Conservation (phyloP, 495 filamentous ascomycete genomes). For the Cercophora newfieldiana region DNA sequence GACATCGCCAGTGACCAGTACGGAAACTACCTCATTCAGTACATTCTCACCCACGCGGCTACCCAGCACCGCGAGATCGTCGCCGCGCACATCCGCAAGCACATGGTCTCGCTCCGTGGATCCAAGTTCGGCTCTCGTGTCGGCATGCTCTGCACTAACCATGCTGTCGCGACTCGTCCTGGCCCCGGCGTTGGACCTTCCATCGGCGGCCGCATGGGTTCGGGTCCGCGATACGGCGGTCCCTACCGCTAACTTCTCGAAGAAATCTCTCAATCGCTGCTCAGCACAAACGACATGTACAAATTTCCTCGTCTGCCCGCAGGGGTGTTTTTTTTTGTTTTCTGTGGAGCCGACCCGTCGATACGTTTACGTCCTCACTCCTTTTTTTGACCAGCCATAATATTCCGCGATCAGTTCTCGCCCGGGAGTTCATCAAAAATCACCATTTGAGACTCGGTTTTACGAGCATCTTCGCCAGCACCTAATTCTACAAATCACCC, state of each 20-base stretch:
- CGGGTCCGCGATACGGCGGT: conserved; percentile 50
- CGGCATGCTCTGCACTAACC: conserved; percentile 98
- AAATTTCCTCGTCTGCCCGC: conserved; percentile 14
- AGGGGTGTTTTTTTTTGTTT: conserved; percentile 26
- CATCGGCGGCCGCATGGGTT: conserved; percentile 53
- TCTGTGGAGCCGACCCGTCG: not conserved
- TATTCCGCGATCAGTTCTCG: conserved; percentile 37
- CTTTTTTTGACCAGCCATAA: conserved; percentile 26
- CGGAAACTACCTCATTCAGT: conserved; percentile 97
- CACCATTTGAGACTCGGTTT: conserved; percentile 39
- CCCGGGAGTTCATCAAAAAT: conserved; percentile 28
- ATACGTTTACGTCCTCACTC: conserved; percentile 26
- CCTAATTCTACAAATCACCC: conserved; percentile 53
- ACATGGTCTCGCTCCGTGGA: conserved; percentile 98
- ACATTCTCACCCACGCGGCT: conserved; percentile 85
- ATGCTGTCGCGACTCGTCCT: conserved; percentile 78
- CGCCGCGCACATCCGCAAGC: conserved; percentile 91
- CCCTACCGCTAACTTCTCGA: conserved; percentile 42
- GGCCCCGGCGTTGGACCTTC: conserved; percentile 68
- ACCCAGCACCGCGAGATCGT: conserved; percentile 90
- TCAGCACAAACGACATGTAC: not conserved
- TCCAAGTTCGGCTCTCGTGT: conserved; percentile 98
- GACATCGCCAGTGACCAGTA: conserved; percentile 99
- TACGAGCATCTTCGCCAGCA: conserved; percentile 56
- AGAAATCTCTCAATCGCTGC: not conserved